Evolutionary conservation across 345 rosid genomes (phyloP).

Genomic region (Xanthoceras sorbifolium): DNA sequence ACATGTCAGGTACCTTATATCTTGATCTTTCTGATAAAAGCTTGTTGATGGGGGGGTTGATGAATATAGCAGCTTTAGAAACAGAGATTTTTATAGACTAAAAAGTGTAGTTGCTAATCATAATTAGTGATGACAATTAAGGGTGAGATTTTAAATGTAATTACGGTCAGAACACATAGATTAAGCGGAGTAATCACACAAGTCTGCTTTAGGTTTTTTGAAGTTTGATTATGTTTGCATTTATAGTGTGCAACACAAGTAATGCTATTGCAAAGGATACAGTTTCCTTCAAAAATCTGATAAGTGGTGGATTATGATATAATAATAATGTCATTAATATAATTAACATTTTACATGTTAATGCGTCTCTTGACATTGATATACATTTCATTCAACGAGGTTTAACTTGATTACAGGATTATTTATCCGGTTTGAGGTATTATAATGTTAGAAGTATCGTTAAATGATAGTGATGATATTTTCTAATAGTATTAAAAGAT

Average conservation of each 20-base stretch:
- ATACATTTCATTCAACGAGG: too few relatives aligned
- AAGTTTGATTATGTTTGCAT: conserved; percentile 25
- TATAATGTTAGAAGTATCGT: too few relatives aligned
- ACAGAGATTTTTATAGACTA: conserved; percentile 20
- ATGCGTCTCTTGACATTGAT: too few relatives aligned
- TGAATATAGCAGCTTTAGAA: conserved; percentile 9
- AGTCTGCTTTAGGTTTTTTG: too few relatives aligned
- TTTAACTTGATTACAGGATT: too few relatives aligned
- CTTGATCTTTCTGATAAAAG: conserved; percentile 12
- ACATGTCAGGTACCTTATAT: conserved; percentile 16
- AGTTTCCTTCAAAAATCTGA: conserved; percentile 5
- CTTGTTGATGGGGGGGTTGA: too few relatives aligned
- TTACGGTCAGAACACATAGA: neutral
- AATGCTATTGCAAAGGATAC: conserved; percentile 2
- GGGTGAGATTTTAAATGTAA: neutral
- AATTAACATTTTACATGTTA: neutral
- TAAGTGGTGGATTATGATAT: conserved; percentile 21
- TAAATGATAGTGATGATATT: too few relatives aligned
- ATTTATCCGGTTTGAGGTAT: too few relatives aligned
- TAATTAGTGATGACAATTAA: conserved; percentile 22
- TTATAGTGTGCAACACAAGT: conserved; percentile 21
- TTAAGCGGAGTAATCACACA: conserved; percentile 27
- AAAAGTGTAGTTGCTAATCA: conserved; percentile 8
- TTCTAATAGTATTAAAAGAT: too few relatives aligned
- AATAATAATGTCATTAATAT: conserved; percentile 2